Evolutionary conservation across 768 basidiomycete species (phyloP).

Genomic region (Neoboletus brunneissimus): DNA sequence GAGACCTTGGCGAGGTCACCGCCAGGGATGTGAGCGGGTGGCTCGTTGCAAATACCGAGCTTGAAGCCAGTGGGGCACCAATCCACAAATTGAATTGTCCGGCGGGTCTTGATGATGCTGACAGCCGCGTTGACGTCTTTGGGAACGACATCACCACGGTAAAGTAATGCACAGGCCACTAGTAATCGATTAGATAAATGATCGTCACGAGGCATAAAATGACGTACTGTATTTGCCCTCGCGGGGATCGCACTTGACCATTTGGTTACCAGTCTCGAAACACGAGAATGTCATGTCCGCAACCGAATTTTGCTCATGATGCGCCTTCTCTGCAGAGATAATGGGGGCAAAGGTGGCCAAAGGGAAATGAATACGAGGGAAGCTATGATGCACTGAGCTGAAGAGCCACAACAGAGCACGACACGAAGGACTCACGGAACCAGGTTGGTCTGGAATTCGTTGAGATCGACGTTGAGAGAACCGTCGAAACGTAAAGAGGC

Average conservation of each 20-base stretch:
- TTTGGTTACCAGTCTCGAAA: constrained; percentile 76
- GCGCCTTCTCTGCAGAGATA: constrained; percentile 89
- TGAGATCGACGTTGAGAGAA: constrained; percentile 69
- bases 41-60: constrained; percentile 75
- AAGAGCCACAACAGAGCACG: background rate
- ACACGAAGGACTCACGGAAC: constrained; percentile 69
- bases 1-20: constrained; percentile 77
- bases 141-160: constrained; percentile 75
- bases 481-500: constrained; percentile 78
- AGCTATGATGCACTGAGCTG: constrained; percentile 42
- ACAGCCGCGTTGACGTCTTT: constrained; percentile 79
- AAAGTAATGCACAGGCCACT: constrained; percentile 69
- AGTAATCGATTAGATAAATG: constrained; percentile 4
- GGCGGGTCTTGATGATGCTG: constrained; percentile 71
- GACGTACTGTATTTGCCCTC: constrained; percentile 72
- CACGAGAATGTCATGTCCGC: constrained; percentile 96
- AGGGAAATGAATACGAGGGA: constrained; percentile 99
- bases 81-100: constrained; percentile 77
- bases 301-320: constrained; percentile 96
- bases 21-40: constrained; percentile 70
- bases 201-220: background rate
- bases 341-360: constrained; percentile 95
- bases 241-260: constrained; percentile 78
- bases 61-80: constrained; percentile 83
- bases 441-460: constrained; percentile 99